Base-by-base conservation (phyloP, 257 asterid genomes). In the Plantago major region DNA sequence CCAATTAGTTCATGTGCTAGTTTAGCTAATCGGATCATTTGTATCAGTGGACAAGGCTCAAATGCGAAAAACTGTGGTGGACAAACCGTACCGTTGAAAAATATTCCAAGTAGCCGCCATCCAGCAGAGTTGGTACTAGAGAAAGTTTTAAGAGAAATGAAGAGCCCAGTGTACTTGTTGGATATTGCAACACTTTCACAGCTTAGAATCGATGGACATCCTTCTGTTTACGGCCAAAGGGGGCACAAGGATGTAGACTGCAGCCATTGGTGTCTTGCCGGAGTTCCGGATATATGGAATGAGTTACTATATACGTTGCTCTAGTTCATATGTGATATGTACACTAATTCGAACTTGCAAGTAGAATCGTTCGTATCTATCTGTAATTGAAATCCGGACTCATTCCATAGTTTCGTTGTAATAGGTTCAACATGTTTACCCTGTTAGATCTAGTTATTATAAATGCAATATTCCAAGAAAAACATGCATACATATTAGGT, bases 241-340 rank as follows among this genome's bases (percentile, higher is more conserved):
- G 73, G 79, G 13, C 77, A 67, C 33, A 55, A 30, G 0, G 33
- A 28, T 17, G 6, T 52, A 53, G 84, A 79, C 26, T 78, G 83
- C 67, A 74, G 64, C 56, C 83, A 78, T 49, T 78, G 83, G 83
- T 78, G 83, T 46, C 78, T 78, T 6, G 67, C 71, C 38, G 83
- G 83, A 3, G 66, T 78, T 26, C 83, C 83, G 9, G 83, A 78
- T 53, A 71, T 42, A 19, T 78, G 83, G 83, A 78, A 78, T 46
- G 62, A 78, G 14, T 14, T 74, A 47, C 63, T 78, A 7, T 62
- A 51, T 5, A 15, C 46, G 22, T 59, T 69, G 15, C 66, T 10
- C 30, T 73, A 63, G 45, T 16, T 33, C 40, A 15, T 18, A 48
- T 7, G n/a, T 3, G 22, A n/a, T 14, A 30, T 5, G 37, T 30